Conservation (phyloP, 2,329 filamentous ascomycete genomes). For the Nakataea oryzae region DNA sequence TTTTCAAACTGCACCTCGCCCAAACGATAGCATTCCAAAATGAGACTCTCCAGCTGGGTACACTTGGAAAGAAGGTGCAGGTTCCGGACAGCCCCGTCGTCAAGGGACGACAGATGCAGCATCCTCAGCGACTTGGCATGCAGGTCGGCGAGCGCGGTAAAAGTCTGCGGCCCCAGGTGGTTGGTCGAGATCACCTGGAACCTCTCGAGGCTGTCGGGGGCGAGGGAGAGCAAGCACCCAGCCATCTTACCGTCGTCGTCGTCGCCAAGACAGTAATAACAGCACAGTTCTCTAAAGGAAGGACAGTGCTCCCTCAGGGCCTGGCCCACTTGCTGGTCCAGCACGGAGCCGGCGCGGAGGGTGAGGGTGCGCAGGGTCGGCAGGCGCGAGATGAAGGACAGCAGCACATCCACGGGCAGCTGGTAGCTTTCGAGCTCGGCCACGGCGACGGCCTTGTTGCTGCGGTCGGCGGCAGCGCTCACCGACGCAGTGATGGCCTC, state of each 20-base stretch:
- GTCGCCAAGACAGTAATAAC: slow-evolving; percentile 32
- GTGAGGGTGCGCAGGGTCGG: slow-evolving; percentile 47
- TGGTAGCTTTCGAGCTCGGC: slow-evolving; percentile 44
- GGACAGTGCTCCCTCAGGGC: slow-evolving; percentile 49
- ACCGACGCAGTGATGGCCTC: slow-evolving; percentile 45
- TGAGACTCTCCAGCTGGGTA: slow-evolving; percentile 20
- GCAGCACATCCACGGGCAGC: slow-evolving; percentile 39
- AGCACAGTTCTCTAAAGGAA: slow-evolving; percentile 47
- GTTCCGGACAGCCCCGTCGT: slow-evolving; percentile 14
- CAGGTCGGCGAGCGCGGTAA: slow-evolving; percentile 36
- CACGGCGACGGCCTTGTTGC: slow-evolving; percentile 37
- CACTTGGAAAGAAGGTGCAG: slow-evolving; percentile 21
- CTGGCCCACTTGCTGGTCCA: slow-evolving; percentile 41
- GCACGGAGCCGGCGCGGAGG: slow-evolving; percentile 48
- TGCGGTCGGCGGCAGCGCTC: slow-evolving; percentile 22
- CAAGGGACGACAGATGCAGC: slow-evolving; percentile 20
- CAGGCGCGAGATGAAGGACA: slow-evolving; percentile 48
- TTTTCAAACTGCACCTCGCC: slow-evolving; percentile 6
- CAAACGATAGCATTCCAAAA: slow-evolving; percentile 17
- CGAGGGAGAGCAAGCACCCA: slow-evolving; percentile 45
- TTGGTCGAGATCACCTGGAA: slow-evolving; percentile 49
- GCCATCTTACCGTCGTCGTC: slow-evolving; percentile 48
- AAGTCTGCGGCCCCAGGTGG: slow-evolving; percentile 40
- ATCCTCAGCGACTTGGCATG: slow-evolving; percentile 24
- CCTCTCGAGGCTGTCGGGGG: slow-evolving; percentile 42